Conservation (phyloP, 306 rosid species). For the Senna siamea region DNA sequence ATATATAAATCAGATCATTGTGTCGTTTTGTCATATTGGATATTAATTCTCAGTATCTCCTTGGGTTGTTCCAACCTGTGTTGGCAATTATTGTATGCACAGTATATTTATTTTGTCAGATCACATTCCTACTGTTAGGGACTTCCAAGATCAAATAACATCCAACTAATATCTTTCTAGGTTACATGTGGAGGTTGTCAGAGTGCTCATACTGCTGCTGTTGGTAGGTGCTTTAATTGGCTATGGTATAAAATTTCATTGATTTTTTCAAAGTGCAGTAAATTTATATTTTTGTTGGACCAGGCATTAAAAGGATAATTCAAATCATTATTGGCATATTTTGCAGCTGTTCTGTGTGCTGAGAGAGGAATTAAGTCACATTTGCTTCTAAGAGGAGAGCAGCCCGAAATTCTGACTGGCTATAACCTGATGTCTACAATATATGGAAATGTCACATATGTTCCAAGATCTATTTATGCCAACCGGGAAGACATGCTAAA, state of each 20-base stretch:
- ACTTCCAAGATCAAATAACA: slow-evolving; percentile 42
- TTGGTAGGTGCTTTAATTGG: slow-evolving; percentile 60
- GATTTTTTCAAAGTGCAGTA: background rate
- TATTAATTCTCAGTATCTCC: background rate
- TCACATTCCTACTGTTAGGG: slow-evolving; percentile 31
- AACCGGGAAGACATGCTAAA: slow-evolving; percentile 70
- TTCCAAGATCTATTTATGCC: slow-evolving; percentile 76
- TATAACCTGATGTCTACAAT: slow-evolving; percentile 90
- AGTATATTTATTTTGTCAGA: background rate
- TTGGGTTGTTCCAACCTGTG: background rate
- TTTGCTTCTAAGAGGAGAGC: slow-evolving; percentile 92
- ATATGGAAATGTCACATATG: slow-evolving; percentile 79
- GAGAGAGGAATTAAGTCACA: slow-evolving; percentile 82
- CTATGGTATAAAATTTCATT: slow-evolving; percentile 12
- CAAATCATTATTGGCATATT: slow-evolving; percentile 33
- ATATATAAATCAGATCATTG: slow-evolving; percentile 10
- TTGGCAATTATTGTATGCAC: background rate
- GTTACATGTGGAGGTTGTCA: slow-evolving; percentile 99
- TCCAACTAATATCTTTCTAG: slow-evolving; percentile 52
- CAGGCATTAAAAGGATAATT: slow-evolving; percentile 25
- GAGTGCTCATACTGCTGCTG: slow-evolving; percentile 92
- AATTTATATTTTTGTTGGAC: slow-evolving; percentile 19
- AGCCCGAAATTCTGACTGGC: slow-evolving; percentile 84
- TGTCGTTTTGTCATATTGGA: slow-evolving; percentile 9
- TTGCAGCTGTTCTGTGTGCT: slow-evolving; percentile 84